Conservation (phyloP, 2,329 filamentous ascomycete genomes). For the Aspergillus flavus region DNA sequence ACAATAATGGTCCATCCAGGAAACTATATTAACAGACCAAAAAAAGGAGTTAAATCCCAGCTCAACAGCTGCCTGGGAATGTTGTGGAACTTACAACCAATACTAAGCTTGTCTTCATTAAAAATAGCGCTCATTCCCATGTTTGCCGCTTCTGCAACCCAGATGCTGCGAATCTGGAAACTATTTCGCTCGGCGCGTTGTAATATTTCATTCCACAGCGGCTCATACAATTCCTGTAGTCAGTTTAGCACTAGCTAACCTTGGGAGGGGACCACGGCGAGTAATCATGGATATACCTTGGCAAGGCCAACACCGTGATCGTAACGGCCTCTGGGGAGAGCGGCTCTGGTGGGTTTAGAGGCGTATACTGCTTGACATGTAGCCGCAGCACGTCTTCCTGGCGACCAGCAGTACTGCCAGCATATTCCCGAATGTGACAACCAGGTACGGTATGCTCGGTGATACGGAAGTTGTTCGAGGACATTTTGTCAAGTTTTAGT, state of each 20-base stretch:
- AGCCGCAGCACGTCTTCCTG: conserved; percentile 9
- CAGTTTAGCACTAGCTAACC: too few relatives aligned
- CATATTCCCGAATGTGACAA: conserved; percentile 10
- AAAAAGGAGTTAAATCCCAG: too few relatives aligned
- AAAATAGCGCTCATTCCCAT: conserved; percentile 10
- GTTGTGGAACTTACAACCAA: conserved; percentile 7
- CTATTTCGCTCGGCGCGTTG: not conserved
- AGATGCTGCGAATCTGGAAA: conserved; percentile 8
- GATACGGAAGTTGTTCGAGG: not conserved
- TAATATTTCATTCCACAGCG: conserved; percentile 9
- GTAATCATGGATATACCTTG: conserved; percentile 4
- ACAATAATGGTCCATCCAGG: conserved; percentile 19
- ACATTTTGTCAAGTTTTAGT: not conserved
- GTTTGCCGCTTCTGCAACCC: conserved; percentile 15
- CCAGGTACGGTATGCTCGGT: not conserved
- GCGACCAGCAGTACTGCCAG: conserved; percentile 1
- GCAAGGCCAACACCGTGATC: conserved; percentile 12
- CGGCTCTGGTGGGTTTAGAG: not conserved
- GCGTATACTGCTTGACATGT: conserved; percentile 17
- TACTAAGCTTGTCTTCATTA: conserved; percentile 16
- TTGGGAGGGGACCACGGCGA: too few relatives aligned
- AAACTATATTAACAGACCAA: not conserved
- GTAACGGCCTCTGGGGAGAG: conserved; percentile 9
- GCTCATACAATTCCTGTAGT: too few relatives aligned
- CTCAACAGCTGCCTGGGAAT: too few relatives aligned